phyloP scores from a whole-genome alignment of 2,329 filamentous ascomycete species.

The Cordyceps militaris region DNA sequence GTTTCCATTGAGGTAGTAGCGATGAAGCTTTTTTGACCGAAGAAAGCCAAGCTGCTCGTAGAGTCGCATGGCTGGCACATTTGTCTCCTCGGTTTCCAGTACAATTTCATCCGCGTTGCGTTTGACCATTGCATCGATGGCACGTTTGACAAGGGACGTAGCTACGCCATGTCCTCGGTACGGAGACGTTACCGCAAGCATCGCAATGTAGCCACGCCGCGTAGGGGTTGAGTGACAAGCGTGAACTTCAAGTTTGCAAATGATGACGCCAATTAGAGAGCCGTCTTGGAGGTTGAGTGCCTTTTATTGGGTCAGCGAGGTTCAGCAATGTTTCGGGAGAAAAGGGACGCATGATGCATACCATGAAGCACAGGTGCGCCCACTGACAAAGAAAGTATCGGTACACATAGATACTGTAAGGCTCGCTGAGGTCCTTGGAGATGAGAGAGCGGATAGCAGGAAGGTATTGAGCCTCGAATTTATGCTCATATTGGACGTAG shows the following conservation, averaged over 20 bases:
- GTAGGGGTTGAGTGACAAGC: constrained; percentile 68
- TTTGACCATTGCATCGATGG: constrained; percentile 83
- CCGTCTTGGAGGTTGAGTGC: constrained; percentile 52
- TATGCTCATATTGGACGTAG: constrained; percentile 57
- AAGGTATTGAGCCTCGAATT: constrained; percentile 58
- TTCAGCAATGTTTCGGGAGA: constrained; percentile 7
- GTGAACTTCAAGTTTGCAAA: constrained; percentile 91
- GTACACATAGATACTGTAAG: constrained; percentile 99
- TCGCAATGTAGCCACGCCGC: constrained; percentile 90
- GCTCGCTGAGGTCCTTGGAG: constrained; percentile 92
- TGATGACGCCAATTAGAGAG: constrained; percentile 77
- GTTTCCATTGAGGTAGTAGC: constrained; percentile 95
- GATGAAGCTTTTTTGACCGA: constrained; percentile 82
- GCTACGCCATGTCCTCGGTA: constrained; percentile 82
- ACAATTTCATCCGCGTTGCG: constrained; percentile 88
- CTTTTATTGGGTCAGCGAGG: constrained; percentile 28
- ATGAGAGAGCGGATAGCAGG: constrained; percentile 87
- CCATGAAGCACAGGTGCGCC: constrained; percentile 96
- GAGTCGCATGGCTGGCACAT: constrained; percentile 79
- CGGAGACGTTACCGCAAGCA: constrained; percentile 82
- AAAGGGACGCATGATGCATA: constrained; percentile 29
- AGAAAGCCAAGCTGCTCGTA: constrained; percentile 92
- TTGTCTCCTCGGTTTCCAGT: constrained; percentile 91
- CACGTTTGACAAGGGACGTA: constrained; percentile 78
- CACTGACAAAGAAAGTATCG: constrained; percentile 97